Percentiles rank a stretch among this genome's conserved stretches.
phyloP scores from a whole-genome alignment of 2,329 filamentous ascomycete genomes.

The Colletotrichum somersetense region DNA sequence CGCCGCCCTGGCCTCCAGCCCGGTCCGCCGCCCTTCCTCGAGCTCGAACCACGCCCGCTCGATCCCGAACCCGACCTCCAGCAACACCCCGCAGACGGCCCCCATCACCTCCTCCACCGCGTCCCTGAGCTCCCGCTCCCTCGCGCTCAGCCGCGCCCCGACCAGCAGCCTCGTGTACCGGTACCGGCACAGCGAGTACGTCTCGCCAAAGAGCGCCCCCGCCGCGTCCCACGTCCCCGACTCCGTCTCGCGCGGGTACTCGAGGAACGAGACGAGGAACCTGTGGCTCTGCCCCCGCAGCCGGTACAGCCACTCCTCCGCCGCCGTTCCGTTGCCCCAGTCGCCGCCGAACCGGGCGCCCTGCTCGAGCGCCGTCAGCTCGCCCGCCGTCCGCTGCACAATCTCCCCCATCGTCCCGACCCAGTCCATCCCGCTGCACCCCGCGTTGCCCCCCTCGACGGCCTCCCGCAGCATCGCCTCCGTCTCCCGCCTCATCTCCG shows the following conservation, averaged over 20 bases:
- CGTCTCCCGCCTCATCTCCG: slow-evolving; percentile 49
- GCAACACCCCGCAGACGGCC: slow-evolving; percentile 56
- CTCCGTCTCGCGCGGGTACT: slow-evolving; percentile 53
- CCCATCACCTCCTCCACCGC: slow-evolving; percentile 57
- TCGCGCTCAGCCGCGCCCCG: slow-evolving; percentile 46
- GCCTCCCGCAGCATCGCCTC: slow-evolving; percentile 48
- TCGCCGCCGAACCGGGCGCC: slow-evolving; percentile 43
- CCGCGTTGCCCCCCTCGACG: slow-evolving; percentile 17
- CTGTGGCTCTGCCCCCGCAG: slow-evolving; percentile 56
- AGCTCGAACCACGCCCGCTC: slow-evolving; percentile 55
- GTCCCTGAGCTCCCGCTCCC: slow-evolving; percentile 54
- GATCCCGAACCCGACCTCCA: slow-evolving; percentile 57
- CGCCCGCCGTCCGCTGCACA: slow-evolving; percentile 53
- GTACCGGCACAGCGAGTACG: slow-evolving; percentile 56
- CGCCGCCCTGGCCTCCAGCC: slow-evolving; percentile 1
- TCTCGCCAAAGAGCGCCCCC: slow-evolving; percentile 52
- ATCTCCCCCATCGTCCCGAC: slow-evolving; percentile 55
- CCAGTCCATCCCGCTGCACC: slow-evolving; percentile 61
- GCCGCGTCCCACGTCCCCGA: slow-evolving; percentile 49
- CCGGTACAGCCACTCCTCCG: slow-evolving; percentile 49
- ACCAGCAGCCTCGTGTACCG: slow-evolving; percentile 55
- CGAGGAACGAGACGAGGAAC: slow-evolving; percentile 59
- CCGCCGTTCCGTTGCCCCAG: slow-evolving; percentile 44
- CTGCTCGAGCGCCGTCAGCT: slow-evolving; percentile 50
- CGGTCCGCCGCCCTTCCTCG: slow-evolving; percentile 37